Evolutionary conservation across 257 asterid species (phyloP).

Genomic region (Fraxinus anomala): DNA sequence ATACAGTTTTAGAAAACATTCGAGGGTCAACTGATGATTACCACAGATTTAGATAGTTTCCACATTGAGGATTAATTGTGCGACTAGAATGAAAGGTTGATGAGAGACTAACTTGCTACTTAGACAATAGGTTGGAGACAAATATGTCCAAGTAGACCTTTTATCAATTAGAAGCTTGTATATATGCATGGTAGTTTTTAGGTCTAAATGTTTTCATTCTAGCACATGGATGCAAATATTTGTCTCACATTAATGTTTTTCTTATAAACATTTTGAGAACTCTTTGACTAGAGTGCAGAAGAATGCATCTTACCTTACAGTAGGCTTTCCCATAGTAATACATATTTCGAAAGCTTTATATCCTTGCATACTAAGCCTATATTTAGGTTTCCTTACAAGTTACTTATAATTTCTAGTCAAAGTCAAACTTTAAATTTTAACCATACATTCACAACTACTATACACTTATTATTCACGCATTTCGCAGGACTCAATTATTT

Average conservation of each 20-base stretch:
- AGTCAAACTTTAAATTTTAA: no score
- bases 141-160: background rate
- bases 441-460: no score
- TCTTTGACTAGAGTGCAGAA: background rate
- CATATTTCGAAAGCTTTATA: background rate
- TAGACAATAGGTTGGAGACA: background rate
- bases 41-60: background rate
- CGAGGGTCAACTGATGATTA: no score
- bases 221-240: background rate
- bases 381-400: no score
- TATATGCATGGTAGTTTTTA: background rate
- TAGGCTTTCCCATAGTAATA: background rate
- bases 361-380: background rate
- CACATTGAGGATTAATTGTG: background rate
- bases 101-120: background rate
- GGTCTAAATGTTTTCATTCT: background rate
- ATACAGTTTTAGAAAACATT: no score
- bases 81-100: background rate
- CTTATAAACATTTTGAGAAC: background rate
- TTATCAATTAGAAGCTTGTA: slow-evolving; percentile 10
- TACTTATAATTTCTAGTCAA: no score
- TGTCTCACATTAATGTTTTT: background rate
- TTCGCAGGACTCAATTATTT: no score
- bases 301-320: background rate
- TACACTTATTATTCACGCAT: no score